Evolutionary conservation across 176 grass and related monocot species (phyloP), one percentile per base, ranked within the genome.

Genomic region (Microstegium vimineum): DNA sequence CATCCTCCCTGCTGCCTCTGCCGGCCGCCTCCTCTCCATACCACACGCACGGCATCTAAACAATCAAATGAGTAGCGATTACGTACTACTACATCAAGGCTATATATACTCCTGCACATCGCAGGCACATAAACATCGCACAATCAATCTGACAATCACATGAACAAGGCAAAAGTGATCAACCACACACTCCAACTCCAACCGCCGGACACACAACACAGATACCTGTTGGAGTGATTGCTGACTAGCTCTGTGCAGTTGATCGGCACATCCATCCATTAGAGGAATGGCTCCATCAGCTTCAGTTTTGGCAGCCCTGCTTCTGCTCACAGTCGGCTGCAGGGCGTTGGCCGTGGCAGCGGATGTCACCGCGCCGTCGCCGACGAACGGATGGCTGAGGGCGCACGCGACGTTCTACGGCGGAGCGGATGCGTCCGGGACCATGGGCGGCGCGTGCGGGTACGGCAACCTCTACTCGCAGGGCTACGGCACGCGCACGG

Each of bases 401-500:
- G 77, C 40, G 12, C 64, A 81, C 2, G 86, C 86, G 1, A 83
- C 71, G 62, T 87, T 83, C 70, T 87, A 87, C 73, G 86, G 79
- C 11, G 79, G 71, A 27, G 45, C 60, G 3, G 86, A 87, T 3
- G 86, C 62, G 16, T 87, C 86, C 20, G 78, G 73, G 20, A 77
- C 86, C 42, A 87, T 87, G 86, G 86, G 86, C 74, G 91, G 91
- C 0, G 82, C 86, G 1, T 94, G 91, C 3, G 91, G 88, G 25
- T 94, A 94, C 8, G 74, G 63, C 0, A 90, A 94, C 74, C 82
- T 94, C 6, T 90, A 90, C 77, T 5, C 46, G 1, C 16, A 51
- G 10, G 89, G 89, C 2, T 91, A 91, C 35, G 84, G 84, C 34
- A 8, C 61, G 1, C 0, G 66, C 20, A 88, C 85, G 57, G 86